A percentile compares a stretch with the other conserved stretches of the same genome.
phyloP scores from a whole-genome alignment of 1,139 yeast species.

The Starmera stellimalicola region DNA sequence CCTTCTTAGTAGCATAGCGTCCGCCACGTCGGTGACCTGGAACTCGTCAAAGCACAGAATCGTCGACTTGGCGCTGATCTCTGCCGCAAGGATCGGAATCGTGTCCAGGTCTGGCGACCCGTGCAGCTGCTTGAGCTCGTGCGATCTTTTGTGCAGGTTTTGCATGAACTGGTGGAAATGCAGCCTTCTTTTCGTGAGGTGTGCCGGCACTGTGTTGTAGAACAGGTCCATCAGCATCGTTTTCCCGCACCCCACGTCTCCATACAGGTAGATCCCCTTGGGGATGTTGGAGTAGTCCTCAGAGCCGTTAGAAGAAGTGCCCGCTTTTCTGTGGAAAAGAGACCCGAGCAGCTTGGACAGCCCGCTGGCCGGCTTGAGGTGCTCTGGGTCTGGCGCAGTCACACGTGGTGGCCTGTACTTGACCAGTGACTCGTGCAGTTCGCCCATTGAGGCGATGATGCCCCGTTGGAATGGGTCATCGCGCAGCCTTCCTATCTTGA shows the following conservation, averaged over 20 bases:
- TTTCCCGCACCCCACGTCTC: slow-evolving; percentile 98
- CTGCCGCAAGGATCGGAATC: slow-evolving; percentile 76
- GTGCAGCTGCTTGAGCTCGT: slow-evolving; percentile 55
- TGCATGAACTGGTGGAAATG: slow-evolving; percentile 99
- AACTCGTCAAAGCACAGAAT: slow-evolving; percentile 92
- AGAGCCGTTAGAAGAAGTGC: slow-evolving; percentile 8
- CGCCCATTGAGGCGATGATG: slow-evolving; percentile 45
- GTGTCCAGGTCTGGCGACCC: slow-evolving; percentile 66
- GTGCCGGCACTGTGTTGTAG: slow-evolving; percentile 70
- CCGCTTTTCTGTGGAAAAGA: slow-evolving; percentile 7
- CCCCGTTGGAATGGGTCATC: slow-evolving; percentile 62
- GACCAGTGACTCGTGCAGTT: slow-evolving; percentile 37
- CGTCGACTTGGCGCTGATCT: slow-evolving; percentile 66
- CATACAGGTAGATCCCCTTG: slow-evolving; percentile 82
- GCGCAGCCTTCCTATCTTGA: slow-evolving; percentile 39
- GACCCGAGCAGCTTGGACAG: slow-evolving; percentile 26
- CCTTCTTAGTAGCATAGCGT: slow-evolving; percentile 88
- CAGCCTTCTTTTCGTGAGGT: slow-evolving; percentile 65
- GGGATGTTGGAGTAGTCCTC: slow-evolving; percentile 33
- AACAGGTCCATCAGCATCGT: slow-evolving; percentile 97
- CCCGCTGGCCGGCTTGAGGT: slow-evolving; percentile 40
- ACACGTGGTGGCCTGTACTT: slow-evolving; percentile 49
- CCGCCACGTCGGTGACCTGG: slow-evolving; percentile 95
- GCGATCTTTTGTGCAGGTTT: slow-evolving; percentile 78
- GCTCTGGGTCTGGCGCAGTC: slow-evolving; percentile 36